phyloP scores from a whole-genome alignment of 495 filamentous ascomycete genomes.

The Trichoderma reesei region DNA sequence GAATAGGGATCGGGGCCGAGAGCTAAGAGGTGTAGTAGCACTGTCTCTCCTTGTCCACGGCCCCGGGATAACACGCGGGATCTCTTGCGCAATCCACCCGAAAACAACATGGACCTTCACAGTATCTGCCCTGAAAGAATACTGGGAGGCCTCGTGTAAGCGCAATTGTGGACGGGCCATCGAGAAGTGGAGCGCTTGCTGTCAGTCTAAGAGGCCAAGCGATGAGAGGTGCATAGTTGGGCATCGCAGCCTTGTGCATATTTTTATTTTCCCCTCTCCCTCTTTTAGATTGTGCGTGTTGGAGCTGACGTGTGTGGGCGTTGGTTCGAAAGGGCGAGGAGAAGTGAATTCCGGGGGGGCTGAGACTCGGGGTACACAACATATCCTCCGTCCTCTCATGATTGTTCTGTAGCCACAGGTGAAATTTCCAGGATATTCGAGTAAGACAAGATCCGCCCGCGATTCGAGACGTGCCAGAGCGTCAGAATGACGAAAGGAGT shows the following conservation, averaged over 20 bases:
- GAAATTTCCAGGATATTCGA: conserved; percentile 4
- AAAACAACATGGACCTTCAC: background rate
- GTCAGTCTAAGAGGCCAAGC: conserved; percentile 2
- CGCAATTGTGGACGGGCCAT: conserved; percentile 5
- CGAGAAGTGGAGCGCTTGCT: conserved; percentile 2
- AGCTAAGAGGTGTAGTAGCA: background rate
- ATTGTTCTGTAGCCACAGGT: background rate
- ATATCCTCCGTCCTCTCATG: background rate
- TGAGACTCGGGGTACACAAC: conserved; percentile 3
- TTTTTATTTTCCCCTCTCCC: background rate
- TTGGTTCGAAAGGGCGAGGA: background rate
- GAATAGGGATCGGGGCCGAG: background rate
- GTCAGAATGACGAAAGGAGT: background rate
- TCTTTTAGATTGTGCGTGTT: background rate
- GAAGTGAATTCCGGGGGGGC: background rate
- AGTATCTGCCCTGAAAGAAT: background rate
- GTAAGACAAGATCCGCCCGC: conserved; percentile 4
- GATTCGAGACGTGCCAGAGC: background rate
- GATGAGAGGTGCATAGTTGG: conserved; percentile 3
- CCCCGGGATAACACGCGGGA: background rate
- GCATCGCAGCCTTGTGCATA: conserved; percentile 7
- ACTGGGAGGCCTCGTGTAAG: conserved; percentile 5
- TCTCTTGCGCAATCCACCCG: background rate
- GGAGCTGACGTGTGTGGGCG: background rate
- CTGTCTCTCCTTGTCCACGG: background rate